A percentile compares a stretch with the other conserved stretches of the same genome.
These are phyloP conservation scores for Fusarium circinatum DNA, from an alignment of 2,329 filamentous ascomycete species.

Conservation along the genomic window DNA sequence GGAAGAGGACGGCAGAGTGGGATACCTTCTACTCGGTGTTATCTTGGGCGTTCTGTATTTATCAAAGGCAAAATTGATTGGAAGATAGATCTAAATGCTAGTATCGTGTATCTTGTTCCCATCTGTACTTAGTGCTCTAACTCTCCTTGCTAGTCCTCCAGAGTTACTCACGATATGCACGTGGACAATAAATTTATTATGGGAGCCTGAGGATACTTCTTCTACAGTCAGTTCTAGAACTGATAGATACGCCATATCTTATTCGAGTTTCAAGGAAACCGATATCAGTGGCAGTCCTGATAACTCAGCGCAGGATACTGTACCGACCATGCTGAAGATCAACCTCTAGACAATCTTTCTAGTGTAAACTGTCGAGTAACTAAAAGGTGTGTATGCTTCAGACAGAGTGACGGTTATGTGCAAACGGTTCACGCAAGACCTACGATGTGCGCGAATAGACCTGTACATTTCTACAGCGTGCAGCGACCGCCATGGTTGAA, in stretches of 20 bases:
- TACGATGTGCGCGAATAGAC: neutral
- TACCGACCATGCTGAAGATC: neutral
- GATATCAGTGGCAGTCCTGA: neutral
- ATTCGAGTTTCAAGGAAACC: neutral
- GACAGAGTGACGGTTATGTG: neutral
- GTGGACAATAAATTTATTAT: accelerated
- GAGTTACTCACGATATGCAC: neutral
- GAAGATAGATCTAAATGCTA: accelerated
- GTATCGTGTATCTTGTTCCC: neutral
- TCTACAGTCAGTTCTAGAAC: neutral
- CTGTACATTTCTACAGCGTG: neutral
- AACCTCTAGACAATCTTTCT: neutral
- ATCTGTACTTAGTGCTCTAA: neutral
- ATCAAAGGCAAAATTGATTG: accelerated
- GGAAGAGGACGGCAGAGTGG: too few relatives aligned
- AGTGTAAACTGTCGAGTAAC: neutral
- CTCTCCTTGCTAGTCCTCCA: neutral
- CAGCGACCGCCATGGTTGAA: too few relatives aligned
- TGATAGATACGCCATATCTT: accelerated
- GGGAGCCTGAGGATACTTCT: accelerated
- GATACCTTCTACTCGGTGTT: neutral
- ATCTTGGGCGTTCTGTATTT: too few relatives aligned
- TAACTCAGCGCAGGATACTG: neutral
- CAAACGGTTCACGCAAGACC: neutral
- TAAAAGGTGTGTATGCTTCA: accelerated